These are phyloP conservation scores for Suillus alpinus DNA, from an alignment of 768 basidiomycete species.

Conservation along the genomic window DNA sequence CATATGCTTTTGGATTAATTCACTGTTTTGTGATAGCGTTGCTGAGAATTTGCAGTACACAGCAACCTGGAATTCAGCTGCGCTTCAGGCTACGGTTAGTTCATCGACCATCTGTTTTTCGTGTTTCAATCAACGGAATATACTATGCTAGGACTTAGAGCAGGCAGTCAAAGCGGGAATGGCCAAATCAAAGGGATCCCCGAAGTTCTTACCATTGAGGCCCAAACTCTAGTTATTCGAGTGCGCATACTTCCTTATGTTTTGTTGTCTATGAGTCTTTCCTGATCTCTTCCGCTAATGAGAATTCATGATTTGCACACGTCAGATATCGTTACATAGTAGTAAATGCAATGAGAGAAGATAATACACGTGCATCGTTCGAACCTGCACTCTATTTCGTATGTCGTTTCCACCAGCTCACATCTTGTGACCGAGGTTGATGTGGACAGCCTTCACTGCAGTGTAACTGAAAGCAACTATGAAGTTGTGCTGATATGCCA, in stretches of 20 bases:
- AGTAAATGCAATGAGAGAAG: not conserved
- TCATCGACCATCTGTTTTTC: too few species aligned
- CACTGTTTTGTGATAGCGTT: conserved; percentile 18
- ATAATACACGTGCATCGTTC: not conserved
- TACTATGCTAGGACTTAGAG: conserved; percentile 8
- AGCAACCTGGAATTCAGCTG: conserved; percentile 52
- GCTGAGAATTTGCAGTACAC: conserved; percentile 56
- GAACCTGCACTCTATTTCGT: not conserved
- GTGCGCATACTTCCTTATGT: not conserved
- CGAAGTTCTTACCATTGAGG: conserved; percentile 5
- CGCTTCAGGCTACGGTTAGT: conserved; percentile 49
- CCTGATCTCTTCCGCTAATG: not conserved
- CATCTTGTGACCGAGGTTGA: conserved; percentile 42
- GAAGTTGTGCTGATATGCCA: not conserved
- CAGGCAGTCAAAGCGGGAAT: conserved; percentile 6
- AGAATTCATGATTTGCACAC: not conserved
- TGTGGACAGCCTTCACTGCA: conserved; percentile 59
- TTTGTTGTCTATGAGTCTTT: too few species aligned
- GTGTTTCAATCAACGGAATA: not conserved
- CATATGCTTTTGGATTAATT: not conserved
- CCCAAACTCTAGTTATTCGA: not conserved
- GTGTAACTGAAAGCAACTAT: conserved; percentile 41
- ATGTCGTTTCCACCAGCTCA: conserved; percentile 5
- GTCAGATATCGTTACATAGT: not conserved
- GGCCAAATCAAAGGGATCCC: not conserved